These are phyloP conservation scores for Plasmodium fragile DNA, from an alignment of 169 alveolate species.

Conservation along the genomic window DNA sequence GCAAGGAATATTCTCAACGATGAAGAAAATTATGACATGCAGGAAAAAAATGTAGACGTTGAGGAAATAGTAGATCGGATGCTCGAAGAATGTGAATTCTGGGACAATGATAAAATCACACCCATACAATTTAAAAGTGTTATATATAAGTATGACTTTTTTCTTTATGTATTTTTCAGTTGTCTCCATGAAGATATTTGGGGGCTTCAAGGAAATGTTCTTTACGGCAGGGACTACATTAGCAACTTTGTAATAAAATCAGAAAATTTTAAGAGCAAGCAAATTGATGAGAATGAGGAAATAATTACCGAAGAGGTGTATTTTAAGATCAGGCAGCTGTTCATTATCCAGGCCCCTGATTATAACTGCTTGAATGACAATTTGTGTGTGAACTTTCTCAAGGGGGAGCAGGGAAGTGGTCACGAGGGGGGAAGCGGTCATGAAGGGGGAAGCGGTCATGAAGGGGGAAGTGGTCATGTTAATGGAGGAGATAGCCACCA, in stretches of 20 bases:
- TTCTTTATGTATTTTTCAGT: slow-evolving; percentile 85
- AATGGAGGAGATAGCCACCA: neutral
- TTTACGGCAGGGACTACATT: slow-evolving; percentile 76
- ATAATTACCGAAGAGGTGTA: slow-evolving; percentile 66
- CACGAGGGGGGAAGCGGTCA: neutral
- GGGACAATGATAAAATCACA: slow-evolving; percentile 82
- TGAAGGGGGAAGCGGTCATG: neutral
- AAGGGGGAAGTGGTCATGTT: neutral
- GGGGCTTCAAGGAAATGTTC: slow-evolving; percentile 91
- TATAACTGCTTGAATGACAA: slow-evolving; percentile 70
- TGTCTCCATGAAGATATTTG: slow-evolving; percentile 91
- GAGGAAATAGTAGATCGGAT: slow-evolving; percentile 83
- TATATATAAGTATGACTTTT: slow-evolving; percentile 84
- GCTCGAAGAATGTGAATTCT: slow-evolving; percentile 85
- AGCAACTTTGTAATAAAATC: slow-evolving; percentile 63
- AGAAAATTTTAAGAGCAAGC: slow-evolving; percentile 50
- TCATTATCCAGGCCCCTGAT: slow-evolving; percentile 71
- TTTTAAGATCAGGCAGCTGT: slow-evolving; percentile 71
- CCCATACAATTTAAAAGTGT: slow-evolving; percentile 86
- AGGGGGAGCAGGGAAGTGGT: neutral
- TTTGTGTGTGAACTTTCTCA: slow-evolving; percentile 45
- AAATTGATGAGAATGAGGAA: slow-evolving; percentile 39
- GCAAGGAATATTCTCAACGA: slow-evolving; percentile 66
- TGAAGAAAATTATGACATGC: slow-evolving; percentile 28
- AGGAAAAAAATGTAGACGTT: slow-evolving; percentile 73